Conservation (phyloP, 306 rosid genomes). For the Gastrolobium villosum region DNA sequence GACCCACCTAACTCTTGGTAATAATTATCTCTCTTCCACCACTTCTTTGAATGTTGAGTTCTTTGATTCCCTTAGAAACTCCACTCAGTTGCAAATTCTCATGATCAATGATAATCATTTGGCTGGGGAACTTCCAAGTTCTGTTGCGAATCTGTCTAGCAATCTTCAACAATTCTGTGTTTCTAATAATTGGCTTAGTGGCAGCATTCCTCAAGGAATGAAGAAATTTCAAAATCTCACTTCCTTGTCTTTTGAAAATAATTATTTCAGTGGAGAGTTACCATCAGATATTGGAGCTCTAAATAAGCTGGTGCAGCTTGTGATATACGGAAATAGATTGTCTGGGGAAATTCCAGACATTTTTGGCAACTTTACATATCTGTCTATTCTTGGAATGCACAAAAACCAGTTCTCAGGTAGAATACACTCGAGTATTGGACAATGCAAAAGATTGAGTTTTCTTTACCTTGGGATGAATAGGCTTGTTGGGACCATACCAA, state of each 20-base stretch:
- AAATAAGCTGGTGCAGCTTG: conserved; percentile 9
- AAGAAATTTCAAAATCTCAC: conserved; percentile 42
- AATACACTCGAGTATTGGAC: conserved; percentile 50
- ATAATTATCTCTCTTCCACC: conserved; percentile 44
- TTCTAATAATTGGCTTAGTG: conserved; percentile 39
- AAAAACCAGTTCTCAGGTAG: conserved; percentile 45
- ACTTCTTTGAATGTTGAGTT: conserved; percentile 43
- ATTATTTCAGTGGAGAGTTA: conserved; percentile 48
- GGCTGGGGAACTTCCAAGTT: conserved; percentile 53
- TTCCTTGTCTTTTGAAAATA: conserved; percentile 49
- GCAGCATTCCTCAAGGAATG: conserved; percentile 51
- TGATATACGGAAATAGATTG: conserved; percentile 23
- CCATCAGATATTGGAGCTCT: conserved; percentile 51
- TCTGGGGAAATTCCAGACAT: conserved; percentile 59
- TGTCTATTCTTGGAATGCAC: not conserved
- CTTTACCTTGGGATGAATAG: conserved; percentile 42
- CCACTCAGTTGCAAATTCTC: conserved; percentile 34
- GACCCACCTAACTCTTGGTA: conserved; percentile 9
- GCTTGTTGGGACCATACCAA: conserved; percentile 54
- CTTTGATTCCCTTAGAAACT: conserved; percentile 50
- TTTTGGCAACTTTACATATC: conserved; percentile 55
- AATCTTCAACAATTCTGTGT: conserved; percentile 51
- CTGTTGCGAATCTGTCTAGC: conserved; percentile 47
- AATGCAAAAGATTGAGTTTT: not conserved
- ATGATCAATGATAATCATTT: conserved; percentile 42